Evolutionary conservation across 2,329 filamentous ascomycete genomes (phyloP).

Genomic region (Ceratocystis papillata): DNA sequence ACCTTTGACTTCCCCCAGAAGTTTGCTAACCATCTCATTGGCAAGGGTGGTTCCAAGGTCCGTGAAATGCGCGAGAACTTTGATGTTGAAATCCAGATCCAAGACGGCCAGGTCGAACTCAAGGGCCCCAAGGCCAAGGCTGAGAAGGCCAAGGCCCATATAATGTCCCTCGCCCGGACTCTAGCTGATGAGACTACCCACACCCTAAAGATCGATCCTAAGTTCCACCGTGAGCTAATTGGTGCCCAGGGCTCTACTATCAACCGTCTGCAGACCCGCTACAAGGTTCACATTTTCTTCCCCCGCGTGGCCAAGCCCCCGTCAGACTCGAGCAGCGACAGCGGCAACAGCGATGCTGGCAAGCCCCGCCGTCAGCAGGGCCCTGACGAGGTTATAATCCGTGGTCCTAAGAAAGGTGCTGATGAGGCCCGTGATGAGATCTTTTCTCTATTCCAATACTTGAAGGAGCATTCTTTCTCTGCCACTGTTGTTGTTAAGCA

Average conservation of each 20-base stretch:
- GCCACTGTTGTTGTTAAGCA: slow-evolving; percentile 77
- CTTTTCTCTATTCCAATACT: slow-evolving; percentile 75
- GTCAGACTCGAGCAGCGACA: slow-evolving; percentile 50
- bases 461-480: slow-evolving; percentile 74
- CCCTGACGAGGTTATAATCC: slow-evolving; percentile 79
- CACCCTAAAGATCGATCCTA: slow-evolving; percentile 77
- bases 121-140: slow-evolving; percentile 94
- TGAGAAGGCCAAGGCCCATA: slow-evolving; percentile 73
- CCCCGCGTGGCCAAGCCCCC: slow-evolving; percentile 53
- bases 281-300: slow-evolving; percentile 93
- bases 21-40: slow-evolving; percentile 74
- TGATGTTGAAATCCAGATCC: slow-evolving; percentile 70
- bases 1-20: slow-evolving; percentile 92
- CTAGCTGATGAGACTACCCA: slow-evolving; percentile 86
- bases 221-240: slow-evolving; percentile 90
- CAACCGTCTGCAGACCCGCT: slow-evolving; percentile 81
- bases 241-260: slow-evolving; percentile 79
- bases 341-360: slow-evolving; percentile 53
- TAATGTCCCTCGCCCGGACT: slow-evolving; percentile 65
- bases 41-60: slow-evolving; percentile 57
- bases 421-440: slow-evolving; percentile 89
- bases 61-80: slow-evolving; percentile 55
- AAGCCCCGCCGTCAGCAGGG: slow-evolving; percentile 61
- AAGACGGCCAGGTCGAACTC: slow-evolving; percentile 87
- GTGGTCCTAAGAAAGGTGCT: slow-evolving; percentile 84